Conservation (phyloP, 768 basidiomycete genomes). For the Lentinula guzmanii region DNA sequence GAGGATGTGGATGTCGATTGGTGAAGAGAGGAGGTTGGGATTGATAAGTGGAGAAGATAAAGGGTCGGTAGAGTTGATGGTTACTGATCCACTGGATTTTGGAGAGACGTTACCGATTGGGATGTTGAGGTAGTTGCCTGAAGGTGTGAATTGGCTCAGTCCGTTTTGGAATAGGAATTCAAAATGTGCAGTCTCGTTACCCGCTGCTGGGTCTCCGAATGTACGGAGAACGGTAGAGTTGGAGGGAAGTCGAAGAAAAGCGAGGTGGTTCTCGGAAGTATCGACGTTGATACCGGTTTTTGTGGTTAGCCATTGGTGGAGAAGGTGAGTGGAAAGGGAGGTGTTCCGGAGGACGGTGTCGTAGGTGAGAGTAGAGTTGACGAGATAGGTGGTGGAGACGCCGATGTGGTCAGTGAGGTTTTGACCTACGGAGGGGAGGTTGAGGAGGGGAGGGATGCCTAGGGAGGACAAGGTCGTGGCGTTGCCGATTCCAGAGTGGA, state of each 20-base stretch:
- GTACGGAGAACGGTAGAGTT: constrained; percentile 16
- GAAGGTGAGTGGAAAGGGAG: constrained; percentile 14
- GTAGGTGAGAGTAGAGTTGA: constrained; percentile 21
- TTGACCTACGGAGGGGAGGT: constrained; percentile 24
- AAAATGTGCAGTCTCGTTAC: constrained; percentile 25
- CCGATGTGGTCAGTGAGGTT: constrained; percentile 26
- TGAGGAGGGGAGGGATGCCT: constrained; percentile 17
- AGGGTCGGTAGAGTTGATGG: constrained; percentile 30
- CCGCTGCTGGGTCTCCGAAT: constrained; percentile 24
- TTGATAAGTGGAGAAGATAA: constrained; percentile 39
- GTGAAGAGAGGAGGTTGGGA: constrained; percentile 29
- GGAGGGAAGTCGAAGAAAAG: constrained; percentile 19
- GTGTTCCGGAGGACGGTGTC: constrained; percentile 20
- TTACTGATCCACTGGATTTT: constrained; percentile 19
- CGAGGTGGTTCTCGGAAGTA: constrained; percentile 15
- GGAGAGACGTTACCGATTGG: constrained; percentile 16
- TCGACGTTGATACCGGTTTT: constrained; percentile 22
- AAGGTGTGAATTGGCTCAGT: neutral
- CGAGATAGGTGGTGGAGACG: constrained; percentile 17
- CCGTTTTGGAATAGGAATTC: constrained; percentile 22
- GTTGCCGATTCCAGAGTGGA: constrained; percentile 29
- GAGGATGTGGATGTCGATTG: constrained; percentile 17
- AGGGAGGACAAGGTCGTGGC: constrained; percentile 11
- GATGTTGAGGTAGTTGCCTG: neutral
- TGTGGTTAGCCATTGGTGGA: constrained; percentile 22